phyloP scores from a whole-genome alignment of 306 rosid species.

The Glycyrrhiza uralensis region DNA sequence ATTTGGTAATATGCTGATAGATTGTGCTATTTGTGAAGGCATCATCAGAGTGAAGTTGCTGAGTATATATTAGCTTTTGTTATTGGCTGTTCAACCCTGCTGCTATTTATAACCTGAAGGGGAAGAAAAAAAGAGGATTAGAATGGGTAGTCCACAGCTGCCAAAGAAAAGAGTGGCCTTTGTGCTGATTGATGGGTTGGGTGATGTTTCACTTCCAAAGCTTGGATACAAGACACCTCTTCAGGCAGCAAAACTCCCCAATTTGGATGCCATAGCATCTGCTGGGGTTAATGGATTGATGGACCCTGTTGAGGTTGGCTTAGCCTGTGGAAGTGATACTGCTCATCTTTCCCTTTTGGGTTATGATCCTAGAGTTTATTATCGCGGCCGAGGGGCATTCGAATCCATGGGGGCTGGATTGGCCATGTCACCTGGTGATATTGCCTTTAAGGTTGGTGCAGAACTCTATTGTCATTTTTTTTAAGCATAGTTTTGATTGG shows the following conservation, averaged over 20 bases:
- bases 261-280: conserved; percentile 85
- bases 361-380: conserved; percentile 85
- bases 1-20: conserved; percentile 23
- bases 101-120: background rate
- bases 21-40: conserved; percentile 16
- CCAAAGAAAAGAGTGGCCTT: conserved; percentile 90
- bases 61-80: background rate
- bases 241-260: conserved; percentile 71
- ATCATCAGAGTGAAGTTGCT: conserved; percentile 19
- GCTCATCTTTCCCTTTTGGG: conserved; percentile 96
- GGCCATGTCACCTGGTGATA: conserved; percentile 98
- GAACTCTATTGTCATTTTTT: background rate
- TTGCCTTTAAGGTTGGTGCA: conserved; percentile 79
- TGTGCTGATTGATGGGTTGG: conserved; percentile 92
- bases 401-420: conserved; percentile 99
- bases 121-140: background rate
- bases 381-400: conserved; percentile 92
- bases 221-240: conserved; percentile 82
- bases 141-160: conserved; percentile 50
- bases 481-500: background rate
- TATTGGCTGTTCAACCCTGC: background rate
- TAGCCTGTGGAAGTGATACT: conserved; percentile 98
- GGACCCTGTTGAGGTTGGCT: conserved; percentile 98
- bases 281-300: conserved; percentile 89
- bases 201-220: conserved; percentile 86